Evolutionary conservation across 1,139 yeast genomes (phyloP), one percentile per base, ranked within the genome.

Genomic region (Magnusiomyces suaveolens): DNA sequence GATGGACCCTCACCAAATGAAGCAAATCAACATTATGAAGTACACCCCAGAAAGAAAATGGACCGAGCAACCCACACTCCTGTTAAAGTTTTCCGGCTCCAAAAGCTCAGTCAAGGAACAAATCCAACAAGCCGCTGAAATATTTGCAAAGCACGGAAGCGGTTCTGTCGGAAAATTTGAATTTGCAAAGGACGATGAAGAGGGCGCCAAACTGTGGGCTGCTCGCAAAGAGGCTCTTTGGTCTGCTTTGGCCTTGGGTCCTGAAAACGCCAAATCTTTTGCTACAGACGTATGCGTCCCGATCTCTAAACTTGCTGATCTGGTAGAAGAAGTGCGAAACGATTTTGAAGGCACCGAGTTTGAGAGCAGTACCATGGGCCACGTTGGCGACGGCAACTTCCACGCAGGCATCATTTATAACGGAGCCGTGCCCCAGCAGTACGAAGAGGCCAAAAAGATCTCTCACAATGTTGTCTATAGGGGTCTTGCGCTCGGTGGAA

Each of bases 271-370:
- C 71, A 59, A 59, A 38, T 60, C 62, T 38, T 69, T 64, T 60
- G 80, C 87, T 33, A 88, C 96, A 0, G 96, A 88, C 67, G 88
- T 87, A 24, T 95, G 95, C 0, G 95, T 87, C 2, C 96, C 96
- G 18, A 75, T 88, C 54, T 84, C 94, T 0, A 77, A 75, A 60
- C 73, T 87, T 48, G 78, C 89, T 1, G 72, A 76, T 2, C 83
- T 85, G 2, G 74, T 87, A 46, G 73, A 74, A 49, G 75, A 77
- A 51, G 80, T 89, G 3, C 77, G 84, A 62, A 66, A 71, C 25
- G 80, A 84, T 60, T 78, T 87, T 62, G 75, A 72, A 38, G 64
- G 71, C 2, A 77, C 84, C 1, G 67, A 75, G 66, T 39, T 44
- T 14, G 63, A 67, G 75, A 59, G 80, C 79, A 55, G 81, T 82